Base-by-base conservation (phyloP, 805 yeast genomes). In the Saccharomycopsis capsularis region DNA sequence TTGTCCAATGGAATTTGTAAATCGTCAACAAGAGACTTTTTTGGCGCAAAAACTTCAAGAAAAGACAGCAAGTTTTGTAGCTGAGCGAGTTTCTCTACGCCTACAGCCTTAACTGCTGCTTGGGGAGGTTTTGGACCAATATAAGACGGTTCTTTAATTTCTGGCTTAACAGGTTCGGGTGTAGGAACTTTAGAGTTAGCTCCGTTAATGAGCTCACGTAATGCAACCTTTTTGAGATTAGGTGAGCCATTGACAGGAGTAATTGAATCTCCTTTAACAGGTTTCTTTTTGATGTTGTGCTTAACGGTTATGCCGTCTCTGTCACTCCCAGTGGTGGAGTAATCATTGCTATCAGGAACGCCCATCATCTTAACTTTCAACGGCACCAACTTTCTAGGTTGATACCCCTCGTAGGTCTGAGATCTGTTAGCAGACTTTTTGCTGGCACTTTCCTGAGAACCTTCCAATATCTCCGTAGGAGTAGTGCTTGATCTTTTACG, bases 71-170 rank as follows among this genome's bases (percentile, higher is more conserved):
- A 22, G 29, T 45, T 40, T 41, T 44, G 51, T 21, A 52, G 19
- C 29, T 50, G 29, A n/a, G 55, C 55, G 16, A 24, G 15, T 24
- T 46, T 42, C 9, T 30, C 40, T 19, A 22, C 18, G 21, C 48
- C 48, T 5, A 47, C 51, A 15, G 34, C 37, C 18, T 37, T 40
- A 9, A 50, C 34, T 5, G 51, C 30, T 18, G 23, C 42, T 19
- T 11, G 23, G 5, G 55, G 55, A 11, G 55, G 55, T n/a, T 18
- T 39, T 11, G 55, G 55, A 9, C 55, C 55, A 32, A 27, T 21
- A 30, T 48, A 52, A 11, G 23, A 16, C 6, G 38, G 38, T 6
- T 9, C 19, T 34, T 34, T 16, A 6, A 16, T 13, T 34, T 34
- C 38, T 11, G 13, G 15, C n/a, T 34, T 34, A 5, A 18, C 19